phyloP scores from a whole-genome alignment of 2,329 filamentous ascomycete species.

The Colletotrichum plurivorum region DNA sequence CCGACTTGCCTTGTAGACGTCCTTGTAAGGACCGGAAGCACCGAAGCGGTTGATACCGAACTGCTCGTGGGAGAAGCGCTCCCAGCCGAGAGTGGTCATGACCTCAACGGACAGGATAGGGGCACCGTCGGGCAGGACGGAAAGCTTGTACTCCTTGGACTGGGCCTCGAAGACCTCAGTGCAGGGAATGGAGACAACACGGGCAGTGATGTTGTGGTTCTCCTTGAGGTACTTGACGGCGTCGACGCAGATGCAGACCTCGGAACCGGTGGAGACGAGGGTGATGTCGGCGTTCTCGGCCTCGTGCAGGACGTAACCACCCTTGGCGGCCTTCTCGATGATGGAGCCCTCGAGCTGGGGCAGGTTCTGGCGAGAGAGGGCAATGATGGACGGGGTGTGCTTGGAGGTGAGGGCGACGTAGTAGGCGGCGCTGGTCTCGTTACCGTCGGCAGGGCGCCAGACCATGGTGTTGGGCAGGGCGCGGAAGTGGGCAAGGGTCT shows the following conservation, averaged over 20 bases:
- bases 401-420: constrained; percentile 93
- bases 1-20: constrained; percentile 87
- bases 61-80: constrained; percentile 99
- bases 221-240: constrained; percentile 92
- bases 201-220: constrained; percentile 87
- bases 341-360: constrained; percentile 96
- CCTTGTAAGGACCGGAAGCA: constrained; percentile 96
- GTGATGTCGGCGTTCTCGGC: constrained; percentile 87
- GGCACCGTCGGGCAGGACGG: constrained; percentile 93
- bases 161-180: constrained; percentile 97
- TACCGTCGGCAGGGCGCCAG: constrained; percentile 98
- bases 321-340: constrained; percentile 91
- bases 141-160: constrained; percentile 93
- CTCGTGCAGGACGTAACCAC: constrained; percentile 93
- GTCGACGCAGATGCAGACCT: constrained; percentile 94
- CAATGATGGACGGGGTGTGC: constrained; percentile 92
- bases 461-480: constrained; percentile 99
- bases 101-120: constrained; percentile 95
- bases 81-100: constrained; percentile 98
- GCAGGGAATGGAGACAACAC: constrained; percentile 96
- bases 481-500: constrained; percentile 98
- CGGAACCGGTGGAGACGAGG: constrained; percentile 94
- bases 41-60: constrained; percentile 99
- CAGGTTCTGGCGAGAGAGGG: constrained; percentile 97
- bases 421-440: constrained; percentile 98